Evolutionary conservation across 345 rosid species (phyloP).

Genomic region (Gossypium stocksii): DNA sequence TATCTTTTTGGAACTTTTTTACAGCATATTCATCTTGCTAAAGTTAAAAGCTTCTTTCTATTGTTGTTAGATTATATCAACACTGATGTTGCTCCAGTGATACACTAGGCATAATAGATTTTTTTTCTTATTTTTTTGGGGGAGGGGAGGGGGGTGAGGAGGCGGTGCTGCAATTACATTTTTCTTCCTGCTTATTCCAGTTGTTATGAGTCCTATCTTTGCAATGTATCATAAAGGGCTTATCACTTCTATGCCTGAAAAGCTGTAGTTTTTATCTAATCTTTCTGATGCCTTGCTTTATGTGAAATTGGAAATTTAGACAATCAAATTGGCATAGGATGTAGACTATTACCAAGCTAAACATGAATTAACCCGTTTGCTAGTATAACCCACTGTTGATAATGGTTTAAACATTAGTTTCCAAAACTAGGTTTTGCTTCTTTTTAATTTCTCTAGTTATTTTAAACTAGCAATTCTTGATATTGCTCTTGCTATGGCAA

Average conservation of each 20-base stretch:
- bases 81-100: background rate
- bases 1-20: background rate
- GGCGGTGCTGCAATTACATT: background rate
- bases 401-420: background rate
- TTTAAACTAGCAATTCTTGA: constrained; percentile 6
- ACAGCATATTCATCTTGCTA: background rate
- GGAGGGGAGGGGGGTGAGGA: background rate
- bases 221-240: background rate
- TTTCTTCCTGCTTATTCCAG: background rate
- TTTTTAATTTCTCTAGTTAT: background rate
- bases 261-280: background rate
- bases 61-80: background rate
- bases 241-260: background rate
- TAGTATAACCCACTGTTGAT: background rate
- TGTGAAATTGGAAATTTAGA: background rate
- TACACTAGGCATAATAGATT: background rate
- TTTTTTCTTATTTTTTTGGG: background rate
- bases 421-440: background rate
- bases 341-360: background rate
- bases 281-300: background rate
- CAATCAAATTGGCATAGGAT: background rate
- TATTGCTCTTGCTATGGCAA: constrained; percentile 1
- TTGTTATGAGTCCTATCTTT: background rate
- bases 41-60: background rate
- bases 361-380: background rate